Evolutionary conservation across 2,329 filamentous ascomycete species (phyloP), one percentile per base, ranked within the genome.

Genomic region (Botrytis porri): DNA sequence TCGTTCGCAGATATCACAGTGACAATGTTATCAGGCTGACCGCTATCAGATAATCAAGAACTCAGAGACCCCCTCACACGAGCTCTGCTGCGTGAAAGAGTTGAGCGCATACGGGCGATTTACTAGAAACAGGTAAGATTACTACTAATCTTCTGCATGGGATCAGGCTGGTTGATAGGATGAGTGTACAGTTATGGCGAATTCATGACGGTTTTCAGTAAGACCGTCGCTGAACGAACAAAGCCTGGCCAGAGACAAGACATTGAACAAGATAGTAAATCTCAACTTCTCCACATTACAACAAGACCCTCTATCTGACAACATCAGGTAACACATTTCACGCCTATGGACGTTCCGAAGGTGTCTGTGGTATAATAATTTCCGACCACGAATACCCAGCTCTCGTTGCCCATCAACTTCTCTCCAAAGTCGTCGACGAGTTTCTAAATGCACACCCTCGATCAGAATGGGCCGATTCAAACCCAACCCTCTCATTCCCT

Each of bases 181-280:
- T 43, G n/a, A 57, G 63, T 69, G 10, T 43, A 65, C 76, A 84
- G 83, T 79, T 83, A 86, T 85, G 85, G 84, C 80, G 85, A 88
- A 77, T 89, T 97, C 86, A 93, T 97, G 90, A 92, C 90, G 73
- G 86, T 97, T 79, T 95, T 97, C 85, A 89, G 90, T 82, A 93
- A 93, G 83, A 95, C 92, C 29, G 92, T 98, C 66, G 95, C 95
- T 75, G 93, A 97, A 84, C 88, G 93, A 78, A 97, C 94, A 74
- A 86, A 86, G 74, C 88, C 91, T n/a, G 94, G 92, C 72, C 90
- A 94, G 83, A 87, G 93, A 81, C 93, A 97, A 83, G 93, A 94
- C 81, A 90, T 97, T 72, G 92, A 97, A 83, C 90, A 96, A 83
- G 89, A 94, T 85, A 89, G 90, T 90, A 84, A 76, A 57, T 60